Evolutionary conservation across 495 filamentous ascomycete genomes (phyloP), one percentile per base, ranked within the genome.

Genomic region (Clavariopsis aquatica): DNA sequence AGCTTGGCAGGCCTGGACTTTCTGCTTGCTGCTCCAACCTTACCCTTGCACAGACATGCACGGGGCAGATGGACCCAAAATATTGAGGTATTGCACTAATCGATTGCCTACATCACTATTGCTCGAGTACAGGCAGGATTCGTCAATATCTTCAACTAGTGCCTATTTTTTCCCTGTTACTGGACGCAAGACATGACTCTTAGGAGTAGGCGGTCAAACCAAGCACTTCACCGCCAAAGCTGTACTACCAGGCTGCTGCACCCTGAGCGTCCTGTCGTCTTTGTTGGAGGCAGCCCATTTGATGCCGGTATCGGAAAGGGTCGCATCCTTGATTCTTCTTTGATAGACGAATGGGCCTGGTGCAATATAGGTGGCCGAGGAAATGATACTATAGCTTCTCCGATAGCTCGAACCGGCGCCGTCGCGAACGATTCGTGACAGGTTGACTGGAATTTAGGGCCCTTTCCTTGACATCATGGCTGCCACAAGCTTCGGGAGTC

Each of bases 201-300:
- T 46, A 24, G 31, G 51, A 36, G 4, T 58, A 64, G 47, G 57
- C 57, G 51, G 61, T 62, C 56, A 62, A 61, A 19, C 17, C 45
- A 19, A 24, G 26, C 22, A 8, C 29, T 47, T 64, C 62, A 70
- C 67, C 67, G 62, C 67, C 41, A 58, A 63, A 66, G 49, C 41
- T 70, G 67, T 70, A 62, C 62, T 17, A 66, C 67, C 29, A 51
- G 45, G 52, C 51, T 52, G 58, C 57, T 24, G 51, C 58, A 62
- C 58, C 27, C 57, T 46, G 27, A 20, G 10, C n/a, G 20, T 29
- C n/a, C 8, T 17, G 55, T 13, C 38, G 36, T 45, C n/a, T 23
- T n/a, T 27, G 20, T 46, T 2, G 31, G 34, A n/a, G 19, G 26
- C 29, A 36, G 41, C 26, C 57, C 51, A n/a, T 24, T 15, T 19